phyloP scores from a whole-genome alignment of 1,284 basidiomycete species.

The Meira nashicola region DNA sequence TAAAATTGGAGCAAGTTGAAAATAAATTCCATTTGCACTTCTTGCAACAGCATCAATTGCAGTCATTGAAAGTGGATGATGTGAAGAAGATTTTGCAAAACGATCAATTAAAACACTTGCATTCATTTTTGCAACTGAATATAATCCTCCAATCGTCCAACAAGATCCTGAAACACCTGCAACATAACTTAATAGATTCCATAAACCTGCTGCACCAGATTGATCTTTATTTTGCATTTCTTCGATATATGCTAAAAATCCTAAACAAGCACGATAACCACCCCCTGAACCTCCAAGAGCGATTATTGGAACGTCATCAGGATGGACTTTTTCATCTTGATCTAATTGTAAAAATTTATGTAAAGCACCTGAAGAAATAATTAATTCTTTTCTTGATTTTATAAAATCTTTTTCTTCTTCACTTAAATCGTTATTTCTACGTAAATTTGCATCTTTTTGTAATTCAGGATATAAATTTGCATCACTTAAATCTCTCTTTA shows the following conservation, averaged over 20 bases:
- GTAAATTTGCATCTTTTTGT: slow-evolving; percentile 41
- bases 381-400: not conserved
- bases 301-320: slow-evolving; percentile 49
- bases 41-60: slow-evolving; percentile 43
- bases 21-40: slow-evolving; percentile 41
- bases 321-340: slow-evolving; percentile 37
- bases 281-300: slow-evolving; percentile 50
- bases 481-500: slow-evolving; percentile 26
- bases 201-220: slow-evolving; percentile 22
- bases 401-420: slow-evolving; percentile 5
- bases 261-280: slow-evolving; percentile 44
- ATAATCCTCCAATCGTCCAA: slow-evolving; percentile 48
- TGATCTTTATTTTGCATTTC: slow-evolving; percentile 10
- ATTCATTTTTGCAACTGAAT: slow-evolving; percentile 34
- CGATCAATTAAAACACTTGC: slow-evolving; percentile 32
- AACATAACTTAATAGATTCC: slow-evolving; percentile 47
- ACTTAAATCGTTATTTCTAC: slow-evolving; percentile 6
- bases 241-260: slow-evolving; percentile 7
- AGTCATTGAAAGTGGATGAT: slow-evolving; percentile 43
- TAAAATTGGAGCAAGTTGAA: slow-evolving; percentile 41
- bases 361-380: slow-evolving; percentile 7
- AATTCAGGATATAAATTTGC: slow-evolving; percentile 40
- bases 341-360: slow-evolving; percentile 29
- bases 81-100: slow-evolving; percentile 19
- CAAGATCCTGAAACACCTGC: slow-evolving; percentile 51